Base-by-base conservation (phyloP, 2,329 filamentous ascomycete genomes). In the Colletotrichum sp. region DNA sequence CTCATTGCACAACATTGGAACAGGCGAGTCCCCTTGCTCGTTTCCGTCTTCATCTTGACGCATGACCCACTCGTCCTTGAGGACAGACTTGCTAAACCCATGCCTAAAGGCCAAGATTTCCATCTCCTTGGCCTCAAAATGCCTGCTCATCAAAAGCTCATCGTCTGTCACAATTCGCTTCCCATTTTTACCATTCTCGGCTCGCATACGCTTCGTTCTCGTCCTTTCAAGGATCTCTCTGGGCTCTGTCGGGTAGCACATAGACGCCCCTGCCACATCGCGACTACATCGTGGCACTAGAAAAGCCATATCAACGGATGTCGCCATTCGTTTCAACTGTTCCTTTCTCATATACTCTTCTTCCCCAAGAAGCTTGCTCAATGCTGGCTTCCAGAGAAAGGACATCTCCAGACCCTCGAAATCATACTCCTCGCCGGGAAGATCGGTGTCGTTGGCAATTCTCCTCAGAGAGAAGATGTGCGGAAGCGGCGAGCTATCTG, bases 361-460 rank as follows among this genome's bases (percentile, higher is more conserved):
- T 59, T 78, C 77, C 59, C 69, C 72, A 44, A 77, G 76, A 32
- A 77, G 67, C 30, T 69, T 68, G 48, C 68, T 76, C 39, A 78
- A 67, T 24, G 77, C 75, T 8, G 72, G 75, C 30, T 62, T 57
- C 77, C 77, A 78, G 34, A 71, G 52, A 30, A 78, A 72, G 6
- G 75, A 74, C 15, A 72, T 60, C 44, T 71, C 60, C n/a, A 72
- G 62, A 16, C 28, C 30, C 32, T 60, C 72, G 32, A 59, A 72
- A 59, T 77, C 70, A 26, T 77, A 39, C 32, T 70, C 16, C 4
- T 64, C 59, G n/a, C 67, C 67, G 10, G 77, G 75, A 26, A 78
- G 75, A 28, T 72, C 72, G 32, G 77, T 77, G 63, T 78, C 77
- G 48, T 78, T 77, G 30, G 64, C 75, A 24, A 74, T 72, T 26